phyloP scores from a whole-genome alignment of 345 rosid genomes.

The Cardamine chenopodiifolia region DNA sequence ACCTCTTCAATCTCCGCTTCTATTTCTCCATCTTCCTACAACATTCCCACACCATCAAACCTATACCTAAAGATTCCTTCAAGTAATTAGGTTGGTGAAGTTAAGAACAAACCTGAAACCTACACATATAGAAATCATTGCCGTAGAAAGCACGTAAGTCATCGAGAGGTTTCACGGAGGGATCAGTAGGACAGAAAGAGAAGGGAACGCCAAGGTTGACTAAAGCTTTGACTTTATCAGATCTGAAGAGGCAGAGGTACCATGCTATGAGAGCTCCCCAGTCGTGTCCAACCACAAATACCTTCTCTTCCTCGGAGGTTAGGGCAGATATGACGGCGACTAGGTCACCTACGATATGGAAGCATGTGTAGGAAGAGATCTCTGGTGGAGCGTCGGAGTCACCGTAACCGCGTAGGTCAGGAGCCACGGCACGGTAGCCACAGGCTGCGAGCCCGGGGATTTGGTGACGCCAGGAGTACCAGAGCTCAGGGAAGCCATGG shows the following conservation, averaged over 20 bases:
- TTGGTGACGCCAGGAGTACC: slow-evolving; percentile 49
- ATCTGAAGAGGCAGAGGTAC: slow-evolving; percentile 40
- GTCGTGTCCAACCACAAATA: slow-evolving; percentile 47
- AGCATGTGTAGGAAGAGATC: slow-evolving; percentile 38
- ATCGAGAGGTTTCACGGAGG: slow-evolving; percentile 47
- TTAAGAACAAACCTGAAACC: slow-evolving; percentile 66
- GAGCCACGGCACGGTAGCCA: slow-evolving; percentile 45
- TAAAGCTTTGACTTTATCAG: slow-evolving; percentile 41
- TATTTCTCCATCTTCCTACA: slow-evolving; percentile 39
- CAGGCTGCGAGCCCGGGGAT: slow-evolving; percentile 37
- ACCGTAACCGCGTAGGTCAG: slow-evolving; percentile 45
- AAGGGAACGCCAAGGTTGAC: slow-evolving; percentile 43
- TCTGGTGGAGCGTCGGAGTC: slow-evolving; percentile 35
- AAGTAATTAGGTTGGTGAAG: background rate
- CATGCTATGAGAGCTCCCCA: slow-evolving; percentile 46
- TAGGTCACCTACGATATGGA: slow-evolving; percentile 37
- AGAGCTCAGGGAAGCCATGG: slow-evolving; percentile 45
- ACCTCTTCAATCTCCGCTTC: slow-evolving; percentile 39
- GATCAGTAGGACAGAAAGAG: slow-evolving; percentile 15
- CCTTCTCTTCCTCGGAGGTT: slow-evolving; percentile 28
- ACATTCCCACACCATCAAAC: background rate
- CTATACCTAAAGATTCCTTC: background rate
- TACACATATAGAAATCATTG: slow-evolving; percentile 70
- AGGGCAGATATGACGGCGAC: slow-evolving; percentile 22
- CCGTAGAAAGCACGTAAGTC: slow-evolving; percentile 52